Conservation (phyloP, 345 rosid genomes). For the Euphorbia pulcherrima region DNA sequence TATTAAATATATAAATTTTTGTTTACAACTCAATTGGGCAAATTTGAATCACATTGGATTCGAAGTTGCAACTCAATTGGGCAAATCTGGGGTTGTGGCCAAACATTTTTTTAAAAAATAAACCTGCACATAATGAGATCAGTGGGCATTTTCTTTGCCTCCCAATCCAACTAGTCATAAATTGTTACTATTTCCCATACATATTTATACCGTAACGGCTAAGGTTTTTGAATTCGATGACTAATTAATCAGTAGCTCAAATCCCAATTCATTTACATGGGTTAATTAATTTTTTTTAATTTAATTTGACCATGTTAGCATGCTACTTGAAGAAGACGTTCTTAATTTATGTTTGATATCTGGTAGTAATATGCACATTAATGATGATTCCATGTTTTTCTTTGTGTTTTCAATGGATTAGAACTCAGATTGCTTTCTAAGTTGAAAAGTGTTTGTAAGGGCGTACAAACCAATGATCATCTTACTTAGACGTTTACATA, state of each 20-base stretch:
- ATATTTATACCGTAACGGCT: conserved; percentile 2
- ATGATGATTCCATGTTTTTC: not conserved
- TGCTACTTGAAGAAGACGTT: not conserved
- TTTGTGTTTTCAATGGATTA: not conserved
- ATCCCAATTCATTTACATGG: not conserved
- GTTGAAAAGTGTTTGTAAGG: too few species aligned
- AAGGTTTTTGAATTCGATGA: conserved; percentile 7
- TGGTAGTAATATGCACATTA: not conserved
- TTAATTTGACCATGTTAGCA: not conserved
- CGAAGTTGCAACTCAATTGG: conserved; percentile 1
- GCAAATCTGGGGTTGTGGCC: not conserved
- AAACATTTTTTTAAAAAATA: too few species aligned
- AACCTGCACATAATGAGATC: not conserved
- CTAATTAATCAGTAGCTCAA: not conserved
- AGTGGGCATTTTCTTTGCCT: not conserved
- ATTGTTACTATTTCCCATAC: not conserved
- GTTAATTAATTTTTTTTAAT: not conserved
- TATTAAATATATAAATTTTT: too few species aligned
- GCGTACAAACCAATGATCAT: too few species aligned
- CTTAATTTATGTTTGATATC: not conserved
- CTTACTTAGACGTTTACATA: too few species aligned
- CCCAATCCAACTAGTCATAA: not conserved
- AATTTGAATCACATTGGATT: conserved; percentile 8
- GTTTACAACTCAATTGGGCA: not conserved
- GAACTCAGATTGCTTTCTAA: not conserved